These are phyloP conservation scores for Chlorencoelia australis DNA, from an alignment of 2,329 filamentous ascomycete genomes.

Conservation along the genomic window DNA sequence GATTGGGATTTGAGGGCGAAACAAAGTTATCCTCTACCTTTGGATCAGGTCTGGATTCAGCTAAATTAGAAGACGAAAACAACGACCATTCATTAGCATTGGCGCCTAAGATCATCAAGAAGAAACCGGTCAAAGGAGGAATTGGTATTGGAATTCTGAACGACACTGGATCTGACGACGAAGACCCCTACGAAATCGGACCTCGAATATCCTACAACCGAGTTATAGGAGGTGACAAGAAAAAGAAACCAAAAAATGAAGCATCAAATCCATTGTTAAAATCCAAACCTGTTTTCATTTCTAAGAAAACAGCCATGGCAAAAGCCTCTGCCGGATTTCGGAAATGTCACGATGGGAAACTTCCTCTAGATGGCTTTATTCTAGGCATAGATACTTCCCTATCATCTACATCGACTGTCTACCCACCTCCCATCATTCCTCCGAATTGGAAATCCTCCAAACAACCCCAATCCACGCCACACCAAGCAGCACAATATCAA, in stretches of 20 bases:
- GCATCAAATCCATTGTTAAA: constrained; percentile 53
- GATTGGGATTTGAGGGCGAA: constrained; percentile 57
- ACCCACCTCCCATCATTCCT: constrained; percentile 59
- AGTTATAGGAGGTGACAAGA: constrained; percentile 71
- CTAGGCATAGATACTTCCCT: constrained; percentile 47
- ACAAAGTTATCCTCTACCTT: constrained; percentile 35
- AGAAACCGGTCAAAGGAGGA: constrained; percentile 45
- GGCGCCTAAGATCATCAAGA: constrained; percentile 36
- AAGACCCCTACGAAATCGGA: constrained; percentile 87
- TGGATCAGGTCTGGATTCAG: constrained; percentile 21
- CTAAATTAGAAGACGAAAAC: constrained; percentile 36
- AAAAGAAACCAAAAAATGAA: constrained; percentile 53
- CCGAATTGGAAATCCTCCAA: constrained; percentile 62
- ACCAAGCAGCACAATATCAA: constrained; percentile 35
- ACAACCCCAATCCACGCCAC: constrained; percentile 28
- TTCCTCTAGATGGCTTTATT: constrained; percentile 72
- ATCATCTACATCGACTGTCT: constrained; percentile 36
- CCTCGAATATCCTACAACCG: constrained; percentile 83
- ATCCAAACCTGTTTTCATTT: constrained; percentile 64
- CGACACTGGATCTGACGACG: constrained; percentile 88
- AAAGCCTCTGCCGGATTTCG: constrained; percentile 38
- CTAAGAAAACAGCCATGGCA: constrained; percentile 47
- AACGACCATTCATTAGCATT: constrained; percentile 25
- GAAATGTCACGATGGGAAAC: constrained; percentile 73
- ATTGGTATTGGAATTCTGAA: constrained; percentile 87